Conservation (phyloP, 257 asterid species). For the Nicotiana benthamiana region DNA sequence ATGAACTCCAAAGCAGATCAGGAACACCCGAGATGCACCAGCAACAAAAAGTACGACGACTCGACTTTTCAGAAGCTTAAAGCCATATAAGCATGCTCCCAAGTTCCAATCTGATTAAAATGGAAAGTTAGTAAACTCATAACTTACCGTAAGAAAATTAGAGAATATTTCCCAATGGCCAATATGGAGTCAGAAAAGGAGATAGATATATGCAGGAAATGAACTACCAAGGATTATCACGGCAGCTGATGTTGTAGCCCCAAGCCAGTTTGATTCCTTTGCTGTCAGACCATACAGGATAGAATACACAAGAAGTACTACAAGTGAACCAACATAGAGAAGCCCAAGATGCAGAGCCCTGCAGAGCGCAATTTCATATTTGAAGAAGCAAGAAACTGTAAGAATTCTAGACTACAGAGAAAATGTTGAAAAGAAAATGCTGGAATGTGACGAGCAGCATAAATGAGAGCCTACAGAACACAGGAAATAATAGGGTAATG, state of each 20-base stretch:
- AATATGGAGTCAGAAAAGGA: not conserved
- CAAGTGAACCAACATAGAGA: slow-evolving; percentile 86
- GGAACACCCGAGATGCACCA: slow-evolving; percentile 83
- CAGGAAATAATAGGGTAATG: not conserved
- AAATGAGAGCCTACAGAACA: not conserved
- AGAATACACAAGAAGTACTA: slow-evolving; percentile 83
- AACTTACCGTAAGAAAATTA: not conserved
- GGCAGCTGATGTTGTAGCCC: slow-evolving; percentile 93
- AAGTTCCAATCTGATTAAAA: slow-evolving; percentile 82
- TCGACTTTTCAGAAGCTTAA: slow-evolving; percentile 86
- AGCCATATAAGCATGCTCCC: slow-evolving; percentile 96
- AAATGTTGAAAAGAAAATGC: not conserved
- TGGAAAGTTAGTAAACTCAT: slow-evolving; percentile 3
- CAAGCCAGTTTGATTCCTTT: slow-evolving; percentile 97
- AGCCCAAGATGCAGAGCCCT: slow-evolving; percentile 98
- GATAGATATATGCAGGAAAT: slow-evolving; percentile 2
- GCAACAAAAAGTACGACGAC: slow-evolving; percentile 88
- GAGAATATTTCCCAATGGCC: not conserved
- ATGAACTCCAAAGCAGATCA: slow-evolving; percentile 96
- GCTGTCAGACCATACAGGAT: slow-evolving; percentile 96
- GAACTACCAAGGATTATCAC: slow-evolving; percentile 86
- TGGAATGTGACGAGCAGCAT: not conserved
- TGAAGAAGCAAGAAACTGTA: not conserved
- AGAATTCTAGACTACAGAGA: not conserved
- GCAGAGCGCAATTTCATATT: slow-evolving; percentile 16